Evolutionary conservation across 73 alveolate genomes (phyloP), one percentile per base, ranked within the genome.

Genomic region (Effrenium voratum): DNA sequence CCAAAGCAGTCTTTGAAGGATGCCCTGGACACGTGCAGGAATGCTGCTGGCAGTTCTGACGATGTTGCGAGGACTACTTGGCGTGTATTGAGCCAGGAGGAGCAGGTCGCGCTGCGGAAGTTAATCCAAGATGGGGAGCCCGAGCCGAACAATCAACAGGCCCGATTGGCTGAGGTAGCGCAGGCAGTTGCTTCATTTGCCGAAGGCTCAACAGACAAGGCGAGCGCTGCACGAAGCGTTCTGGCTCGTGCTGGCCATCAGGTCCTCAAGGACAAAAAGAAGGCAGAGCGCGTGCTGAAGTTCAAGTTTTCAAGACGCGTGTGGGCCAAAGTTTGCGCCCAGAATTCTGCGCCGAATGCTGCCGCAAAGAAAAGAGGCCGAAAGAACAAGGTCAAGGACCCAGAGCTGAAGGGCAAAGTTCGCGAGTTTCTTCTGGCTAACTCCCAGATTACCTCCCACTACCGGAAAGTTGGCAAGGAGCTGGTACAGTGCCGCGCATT

Each of bases 401-500:
- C 86, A 15, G 55, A 32, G 3, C 13, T 15, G 24, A 13, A 8
- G 15, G 40, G 13, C 28, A 75, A 75, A 34, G 86, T 75, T 6
- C 86, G 86, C 43, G 86, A 28, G 6, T 75, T 40, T 30, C 57
- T 75, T 13, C 60, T 75, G 38, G 59, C 52, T 3, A 75, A 75
- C 28, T 75, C 86, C 40, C 86, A 75, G 59, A 41, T 40, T 5
- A n/a, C 60, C 24, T 75, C 86, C 38, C 86, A 75, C 28, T 75
- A 15, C 43, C 52, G 57, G 1, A 75, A 41, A 24, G 41, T 75
- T 75, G 59, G 57, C 24, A 16, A 15, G 12, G 86, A 8, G 40
- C 86, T 75, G 55, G 86, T 75, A 24, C 86, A 41, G 13, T 75
- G 86, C 36, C 86, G 86, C 26, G 52, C 59, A 15, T 38, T 75